phyloP scores from a whole-genome alignment of 106 monocot genomes.

The Narthecium ossifragum region DNA sequence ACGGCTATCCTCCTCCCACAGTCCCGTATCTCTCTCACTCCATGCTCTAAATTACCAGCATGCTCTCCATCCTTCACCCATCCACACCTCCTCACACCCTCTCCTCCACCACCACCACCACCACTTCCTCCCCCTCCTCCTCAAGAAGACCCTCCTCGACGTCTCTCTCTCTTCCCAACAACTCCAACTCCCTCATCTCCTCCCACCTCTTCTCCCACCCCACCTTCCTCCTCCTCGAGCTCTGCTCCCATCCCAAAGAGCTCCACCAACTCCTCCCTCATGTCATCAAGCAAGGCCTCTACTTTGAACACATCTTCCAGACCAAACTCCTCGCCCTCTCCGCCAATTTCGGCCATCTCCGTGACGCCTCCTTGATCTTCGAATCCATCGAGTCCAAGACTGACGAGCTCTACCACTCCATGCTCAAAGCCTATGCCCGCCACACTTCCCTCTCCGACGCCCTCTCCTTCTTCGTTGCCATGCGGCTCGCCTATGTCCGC shows the following conservation, averaged over 20 bases:
- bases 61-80: conserved; percentile 13
- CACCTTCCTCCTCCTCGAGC: conserved; percentile 39
- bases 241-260: conserved; percentile 26
- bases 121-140: conserved; percentile 9
- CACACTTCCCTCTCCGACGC: conserved; percentile 18
- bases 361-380: conserved; percentile 41
- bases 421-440: conserved; percentile 39
- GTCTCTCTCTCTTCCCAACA: conserved; percentile 29
- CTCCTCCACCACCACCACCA: conserved; percentile 20
- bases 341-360: conserved; percentile 43
- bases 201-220: conserved; percentile 29
- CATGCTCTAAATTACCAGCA: too few relatives aligned
- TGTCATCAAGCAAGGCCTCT: conserved; percentile 37
- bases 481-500: conserved; percentile 28
- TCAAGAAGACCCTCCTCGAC: neutral
- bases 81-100: conserved; percentile 15
- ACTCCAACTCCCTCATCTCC: conserved; percentile 16
- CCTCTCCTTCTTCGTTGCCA: conserved; percentile 25
- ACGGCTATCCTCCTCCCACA: too few relatives aligned
- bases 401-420: conserved; percentile 43
- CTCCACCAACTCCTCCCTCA: conserved; percentile 41
- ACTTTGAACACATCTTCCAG: conserved; percentile 28
- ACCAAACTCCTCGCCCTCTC: conserved; percentile 53
- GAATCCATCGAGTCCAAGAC: conserved; percentile 25
- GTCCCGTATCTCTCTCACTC: too few relatives aligned